Conservation (phyloP, 129 eudicot genomes). For the Helianthus annuus region DNA sequence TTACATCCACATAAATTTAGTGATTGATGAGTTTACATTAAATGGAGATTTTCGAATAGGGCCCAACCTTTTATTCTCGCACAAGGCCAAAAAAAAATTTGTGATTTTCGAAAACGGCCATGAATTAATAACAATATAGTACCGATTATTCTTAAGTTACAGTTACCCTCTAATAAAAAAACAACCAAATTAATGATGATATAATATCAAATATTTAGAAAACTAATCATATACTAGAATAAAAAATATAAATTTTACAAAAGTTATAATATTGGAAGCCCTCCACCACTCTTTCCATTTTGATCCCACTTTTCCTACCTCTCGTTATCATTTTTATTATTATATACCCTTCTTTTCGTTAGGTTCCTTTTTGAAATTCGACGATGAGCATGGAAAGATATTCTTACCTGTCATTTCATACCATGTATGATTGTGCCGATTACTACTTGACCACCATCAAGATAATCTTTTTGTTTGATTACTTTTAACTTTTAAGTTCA, state of each 20-base stretch:
- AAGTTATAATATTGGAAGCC: slow-evolving; percentile 6
- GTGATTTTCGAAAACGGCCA: too few relatives aligned
- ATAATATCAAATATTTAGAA: not conserved
- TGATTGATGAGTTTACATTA: too few relatives aligned
- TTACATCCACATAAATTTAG: too few relatives aligned
- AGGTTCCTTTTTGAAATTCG: slow-evolving; percentile 30
- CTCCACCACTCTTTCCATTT: slow-evolving; percentile 24
- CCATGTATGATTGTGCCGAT: slow-evolving; percentile 21
- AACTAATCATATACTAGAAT: not conserved
- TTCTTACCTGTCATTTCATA: slow-evolving; percentile 25
- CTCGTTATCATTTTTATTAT: slow-evolving; percentile 18
- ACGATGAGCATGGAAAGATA: slow-evolving; percentile 20
- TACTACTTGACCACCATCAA: slow-evolving; percentile 34
- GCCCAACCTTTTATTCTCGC: too few relatives aligned
- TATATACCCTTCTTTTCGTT: slow-evolving; percentile 36
- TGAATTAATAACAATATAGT: not conserved
- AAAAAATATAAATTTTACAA: not conserved
- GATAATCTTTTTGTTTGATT: slow-evolving; percentile 26
- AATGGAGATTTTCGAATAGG: too few relatives aligned
- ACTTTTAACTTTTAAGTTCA: slow-evolving; percentile 18
- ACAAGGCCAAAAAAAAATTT: too few relatives aligned
- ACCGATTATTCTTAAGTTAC: not conserved
- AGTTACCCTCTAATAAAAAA: not conserved
- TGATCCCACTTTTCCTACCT: slow-evolving; percentile 30
- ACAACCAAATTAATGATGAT: too few relatives aligned